Base-by-base conservation (phyloP, 768 basidiomycete genomes). In the Mycena alexandri region DNA sequence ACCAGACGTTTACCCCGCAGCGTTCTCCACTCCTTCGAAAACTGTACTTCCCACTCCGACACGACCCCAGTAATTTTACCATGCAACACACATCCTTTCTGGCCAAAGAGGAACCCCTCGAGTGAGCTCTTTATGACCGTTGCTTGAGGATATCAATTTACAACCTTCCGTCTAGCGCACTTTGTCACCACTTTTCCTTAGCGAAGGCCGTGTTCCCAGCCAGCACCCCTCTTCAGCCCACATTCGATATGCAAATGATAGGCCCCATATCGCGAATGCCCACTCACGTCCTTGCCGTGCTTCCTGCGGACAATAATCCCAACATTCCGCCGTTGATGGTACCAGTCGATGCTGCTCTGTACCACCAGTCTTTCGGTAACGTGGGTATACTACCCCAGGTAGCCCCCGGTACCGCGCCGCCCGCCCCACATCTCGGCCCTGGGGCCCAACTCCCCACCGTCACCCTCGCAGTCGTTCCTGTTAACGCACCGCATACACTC, bases 211-310 rank as follows among this genome's bases (percentile, higher is more conserved):
- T 54, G 13, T 63, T 70, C 14, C 53, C 70, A n/a, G 34, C 72
- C 10, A 72, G 63, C 38, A 65, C 64, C 10, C 56, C 75, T 16
- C 67, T 86, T 4, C 87, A 85, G 5, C 64, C 79, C 13, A 82
- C 82, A 2, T 79, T 89, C 63, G 82, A 86, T 67, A 82, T 89
- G 77, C 57, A 54, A 44, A 2, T 71, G 50, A 55, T 52, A 17
- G 61, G 57, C 8, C 80, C 79, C 24, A 78, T 87, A 58, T 68
- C 81, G 13, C 83, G 79, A 61, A 76, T 82, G 69, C 89, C 89
- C 43, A 90, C 88, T 4, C 90, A 90, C 72, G 79, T 86, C 62
- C 82, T 90, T 51, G 85, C 86, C 22, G 79, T 86, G 69, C 77
- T 79, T 63, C 77, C 79, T 46, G 48, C 78, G 41, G 78, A 79